Evolutionary conservation across 768 basidiomycete genomes (phyloP).

Genomic region (Termitomyces sp.): DNA sequence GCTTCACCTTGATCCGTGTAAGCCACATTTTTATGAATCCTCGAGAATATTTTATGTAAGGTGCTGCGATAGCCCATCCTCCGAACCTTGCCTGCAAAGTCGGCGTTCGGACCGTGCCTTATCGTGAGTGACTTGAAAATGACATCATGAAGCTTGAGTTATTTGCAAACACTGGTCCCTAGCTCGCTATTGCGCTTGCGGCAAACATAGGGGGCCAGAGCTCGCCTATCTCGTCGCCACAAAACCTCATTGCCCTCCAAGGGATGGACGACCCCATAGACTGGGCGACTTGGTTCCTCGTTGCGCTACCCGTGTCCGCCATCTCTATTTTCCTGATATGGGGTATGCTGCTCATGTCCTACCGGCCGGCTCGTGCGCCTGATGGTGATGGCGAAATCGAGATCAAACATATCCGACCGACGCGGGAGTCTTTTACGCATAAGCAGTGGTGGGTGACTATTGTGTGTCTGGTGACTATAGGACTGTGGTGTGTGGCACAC

Average conservation of each 20-base stretch:
- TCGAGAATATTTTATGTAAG: slow-evolving; percentile 1
- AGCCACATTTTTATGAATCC: slow-evolving; percentile 19
- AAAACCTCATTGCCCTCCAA: slow-evolving; percentile 91
- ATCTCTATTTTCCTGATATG: slow-evolving; percentile 89
- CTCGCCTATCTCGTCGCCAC: slow-evolving; percentile 96
- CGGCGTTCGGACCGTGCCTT: slow-evolving; percentile 83
- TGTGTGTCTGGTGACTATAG: slow-evolving; percentile 82
- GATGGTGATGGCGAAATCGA: slow-evolving; percentile 74
- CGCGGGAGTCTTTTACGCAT: slow-evolving; percentile 70
- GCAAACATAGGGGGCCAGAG: slow-evolving; percentile 98
- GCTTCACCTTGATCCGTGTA: slow-evolving; percentile 93
- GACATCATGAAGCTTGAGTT: background rate
- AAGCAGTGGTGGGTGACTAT: slow-evolving; percentile 90
- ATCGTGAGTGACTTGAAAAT: slow-evolving; percentile 55
- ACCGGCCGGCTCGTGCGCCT: slow-evolving; percentile 65
- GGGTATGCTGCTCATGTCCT: slow-evolving; percentile 80
- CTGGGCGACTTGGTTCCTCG: slow-evolving; percentile 92
- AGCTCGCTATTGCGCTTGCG: slow-evolving; percentile 97
- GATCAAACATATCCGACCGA: slow-evolving; percentile 81
- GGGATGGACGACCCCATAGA: slow-evolving; percentile 81
- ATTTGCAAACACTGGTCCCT: background rate
- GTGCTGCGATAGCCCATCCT: slow-evolving; percentile 70
- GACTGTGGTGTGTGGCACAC: slow-evolving; percentile 85
- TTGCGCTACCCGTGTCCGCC: slow-evolving; percentile 86
- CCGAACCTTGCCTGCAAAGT: slow-evolving; percentile 80